Conservation (phyloP, 306 rosid genomes). For the Casuarina cunninghamiana region DNA sequence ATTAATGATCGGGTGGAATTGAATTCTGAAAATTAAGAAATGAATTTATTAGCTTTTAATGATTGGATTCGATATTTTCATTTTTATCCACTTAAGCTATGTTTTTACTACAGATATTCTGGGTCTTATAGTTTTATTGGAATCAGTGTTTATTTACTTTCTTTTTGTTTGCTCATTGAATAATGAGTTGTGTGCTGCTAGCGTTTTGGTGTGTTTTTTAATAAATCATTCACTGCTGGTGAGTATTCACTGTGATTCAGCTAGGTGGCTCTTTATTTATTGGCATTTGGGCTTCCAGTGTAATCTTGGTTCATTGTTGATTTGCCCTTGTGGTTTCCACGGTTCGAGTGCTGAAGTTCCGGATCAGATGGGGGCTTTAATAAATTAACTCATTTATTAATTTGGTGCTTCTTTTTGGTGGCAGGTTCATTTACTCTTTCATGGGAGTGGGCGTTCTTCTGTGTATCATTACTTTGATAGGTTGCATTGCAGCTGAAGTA, state of each 20-base stretch:
- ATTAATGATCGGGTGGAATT: constrained; percentile 1
- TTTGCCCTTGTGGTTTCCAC: constrained; percentile 10
- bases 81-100: background rate
- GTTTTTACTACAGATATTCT: background rate
- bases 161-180: no score
- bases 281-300: constrained; percentile 12
- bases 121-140: constrained; percentile 12
- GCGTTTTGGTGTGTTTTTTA: background rate
- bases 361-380: background rate
- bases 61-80: background rate
- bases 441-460: constrained; percentile 79
- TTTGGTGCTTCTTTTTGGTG: constrained; percentile 25
- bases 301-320: constrained; percentile 10
- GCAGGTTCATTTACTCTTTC: constrained; percentile 90
- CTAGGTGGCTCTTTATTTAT: background rate
- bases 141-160: background rate
- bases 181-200: background rate
- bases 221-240: constrained; percentile 8
- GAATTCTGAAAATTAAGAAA: background rate
- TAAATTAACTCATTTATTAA: background rate
- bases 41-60: background rate
- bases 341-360: constrained; percentile 2
- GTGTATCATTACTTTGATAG: constrained; percentile 66
- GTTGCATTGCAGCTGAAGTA: constrained; percentile 90
- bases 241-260: constrained; percentile 8